Conservation (phyloP, 192 early-diverging fungal species). For the Coemansia sp. region DNA sequence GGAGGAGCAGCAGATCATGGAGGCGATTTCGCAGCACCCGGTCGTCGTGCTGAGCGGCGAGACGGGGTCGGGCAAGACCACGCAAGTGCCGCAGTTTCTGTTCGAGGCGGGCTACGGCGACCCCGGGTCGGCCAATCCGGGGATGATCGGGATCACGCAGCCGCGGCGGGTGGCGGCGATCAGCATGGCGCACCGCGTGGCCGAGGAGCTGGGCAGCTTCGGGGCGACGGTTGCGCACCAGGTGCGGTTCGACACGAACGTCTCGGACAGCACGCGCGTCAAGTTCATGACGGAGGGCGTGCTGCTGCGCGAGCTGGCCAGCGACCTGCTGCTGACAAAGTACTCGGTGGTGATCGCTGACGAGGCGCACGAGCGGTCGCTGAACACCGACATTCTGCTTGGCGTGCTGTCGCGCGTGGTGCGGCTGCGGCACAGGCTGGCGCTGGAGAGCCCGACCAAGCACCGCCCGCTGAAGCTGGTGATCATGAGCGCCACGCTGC, state of each 20-base stretch:
- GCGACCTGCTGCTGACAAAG: constrained; percentile 85
- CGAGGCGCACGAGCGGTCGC: constrained; percentile 97
- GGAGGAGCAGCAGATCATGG: constrained; percentile 99
- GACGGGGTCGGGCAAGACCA: constrained; percentile 97
- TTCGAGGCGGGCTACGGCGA: constrained; percentile 99
- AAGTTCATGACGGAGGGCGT: constrained; percentile 99
- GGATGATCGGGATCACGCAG: constrained; percentile 97
- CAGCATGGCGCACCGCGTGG: constrained; percentile 94
- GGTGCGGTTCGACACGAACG: constrained; percentile 92
- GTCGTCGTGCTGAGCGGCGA: constrained; percentile 96
- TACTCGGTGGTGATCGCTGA: constrained; percentile 98
- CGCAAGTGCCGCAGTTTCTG: constrained; percentile 97
- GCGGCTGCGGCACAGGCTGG: constrained; percentile 67
- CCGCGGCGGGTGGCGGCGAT: constrained; percentile 97
- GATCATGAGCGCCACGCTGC: constrained; percentile 99
- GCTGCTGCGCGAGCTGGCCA: constrained; percentile 88
- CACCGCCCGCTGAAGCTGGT: constrained; percentile 84
- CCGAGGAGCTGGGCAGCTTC: constrained; percentile 81
- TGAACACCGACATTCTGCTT: constrained; percentile 98
- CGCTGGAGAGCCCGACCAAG: constrained; percentile 31
- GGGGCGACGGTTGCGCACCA: constrained; percentile 65
- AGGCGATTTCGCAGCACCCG: constrained; percentile 84
- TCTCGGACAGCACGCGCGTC: constrained; percentile 75
- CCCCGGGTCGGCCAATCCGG: constrained; percentile 73
- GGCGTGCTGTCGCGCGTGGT: constrained; percentile 95